Evolutionary conservation across 164 flowering plant species (phyloP).

Genomic region (Kingdonia uniflora): DNA sequence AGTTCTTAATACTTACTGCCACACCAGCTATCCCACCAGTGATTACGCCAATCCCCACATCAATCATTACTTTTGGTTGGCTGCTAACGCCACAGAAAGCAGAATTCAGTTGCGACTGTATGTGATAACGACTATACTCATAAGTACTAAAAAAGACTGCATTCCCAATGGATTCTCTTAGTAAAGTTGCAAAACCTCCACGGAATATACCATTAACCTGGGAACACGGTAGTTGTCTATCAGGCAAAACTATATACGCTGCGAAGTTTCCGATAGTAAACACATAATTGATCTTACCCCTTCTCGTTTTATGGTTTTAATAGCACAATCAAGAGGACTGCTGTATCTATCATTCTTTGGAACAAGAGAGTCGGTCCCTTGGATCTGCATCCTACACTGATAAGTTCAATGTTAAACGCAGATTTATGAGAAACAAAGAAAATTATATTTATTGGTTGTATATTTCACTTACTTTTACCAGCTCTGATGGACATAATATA

Average conservation of each 20-base stretch:
- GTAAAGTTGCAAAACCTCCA: conserved; percentile 63
- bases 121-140: conserved; percentile 55
- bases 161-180: conserved; percentile 79
- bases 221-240: conserved; percentile 12
- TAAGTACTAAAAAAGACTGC: conserved; percentile 68
- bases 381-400: conserved; percentile 99
- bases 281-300: conserved; percentile 49
- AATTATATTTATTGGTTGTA: not conserved
- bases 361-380: conserved; percentile 61
- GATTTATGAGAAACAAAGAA: not conserved
- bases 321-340: conserved; percentile 65
- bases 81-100: conserved; percentile 26
- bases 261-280: conserved; percentile 1
- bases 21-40: conserved; percentile 86
- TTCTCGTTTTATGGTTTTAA: conserved; percentile 54
- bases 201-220: conserved; percentile 81
- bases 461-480: conserved; percentile 56
- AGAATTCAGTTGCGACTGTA: conserved; percentile 47
- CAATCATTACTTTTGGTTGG: conserved; percentile 26
- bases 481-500: conserved; percentile 78
- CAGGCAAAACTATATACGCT: conserved; percentile 13
- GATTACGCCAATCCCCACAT: conserved; percentile 68
- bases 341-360: conserved; percentile 45
- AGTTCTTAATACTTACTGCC: conserved; percentile 9
- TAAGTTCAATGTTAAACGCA: conserved; percentile 21